A percentile compares a stretch with the other conserved stretches of the same genome.
Evolutionary conservation across 768 basidiomycete genomes (phyloP).

Genomic region (Auriscalpium microsporum): DNA sequence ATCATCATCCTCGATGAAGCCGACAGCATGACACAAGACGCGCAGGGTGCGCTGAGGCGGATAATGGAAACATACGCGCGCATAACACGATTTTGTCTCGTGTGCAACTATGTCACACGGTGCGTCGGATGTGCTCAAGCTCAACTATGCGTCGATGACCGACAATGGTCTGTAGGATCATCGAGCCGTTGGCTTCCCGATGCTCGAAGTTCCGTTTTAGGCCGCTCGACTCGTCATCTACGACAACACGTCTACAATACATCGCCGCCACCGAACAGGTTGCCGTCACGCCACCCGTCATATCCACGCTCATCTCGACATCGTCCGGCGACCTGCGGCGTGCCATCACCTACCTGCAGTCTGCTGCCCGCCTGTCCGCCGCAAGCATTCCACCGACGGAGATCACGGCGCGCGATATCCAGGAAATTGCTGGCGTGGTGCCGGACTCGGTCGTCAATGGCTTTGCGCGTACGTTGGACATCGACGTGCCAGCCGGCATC

Average conservation of each 20-base stretch:
- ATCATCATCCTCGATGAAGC: constrained; percentile 99
- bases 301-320: constrained; percentile 64
- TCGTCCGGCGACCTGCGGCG: constrained; percentile 93
- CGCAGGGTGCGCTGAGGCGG: constrained; percentile 91
- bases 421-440: constrained; percentile 96
- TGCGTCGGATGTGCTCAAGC: constrained; percentile 25
- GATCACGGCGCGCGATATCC: constrained; percentile 73
- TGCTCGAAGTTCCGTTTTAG: constrained; percentile 99
- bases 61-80: constrained; percentile 99
- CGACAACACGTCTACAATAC: constrained; percentile 63
- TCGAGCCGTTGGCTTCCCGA: constrained; percentile 96
- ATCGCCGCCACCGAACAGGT: constrained; percentile 77
- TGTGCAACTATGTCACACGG: constrained; percentile 99
- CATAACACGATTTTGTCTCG: constrained; percentile 95
- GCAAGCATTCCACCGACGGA: constrained; percentile 64
- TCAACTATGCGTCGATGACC: background rate
- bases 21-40: constrained; percentile 99
- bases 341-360: constrained; percentile 96
- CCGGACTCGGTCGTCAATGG: constrained; percentile 63
- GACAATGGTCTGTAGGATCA: constrained; percentile 54
- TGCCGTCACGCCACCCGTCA: constrained; percentile 44
- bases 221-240: constrained; percentile 74
- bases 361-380: constrained; percentile 79
- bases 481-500: constrained; percentile 42
- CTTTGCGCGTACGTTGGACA: constrained; percentile 64